phyloP scores from a whole-genome alignment of 495 filamentous ascomycete genomes.

The Penicillium chermesinum region DNA sequence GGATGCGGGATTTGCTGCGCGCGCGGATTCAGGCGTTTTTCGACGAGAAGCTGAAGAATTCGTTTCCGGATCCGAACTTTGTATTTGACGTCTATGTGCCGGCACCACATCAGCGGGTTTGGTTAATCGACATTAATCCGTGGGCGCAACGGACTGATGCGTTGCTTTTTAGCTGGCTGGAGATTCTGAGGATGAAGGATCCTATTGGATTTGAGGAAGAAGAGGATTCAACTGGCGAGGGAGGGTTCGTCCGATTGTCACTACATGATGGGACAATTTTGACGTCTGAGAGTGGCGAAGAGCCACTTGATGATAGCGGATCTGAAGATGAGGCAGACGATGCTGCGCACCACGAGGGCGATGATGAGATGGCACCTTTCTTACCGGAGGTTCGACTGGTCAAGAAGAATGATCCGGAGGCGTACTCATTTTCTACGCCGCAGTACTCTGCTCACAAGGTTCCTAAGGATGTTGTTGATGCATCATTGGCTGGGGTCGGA shows the following conservation, averaged over 20 bases:
- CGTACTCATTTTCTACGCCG: constrained; percentile 75
- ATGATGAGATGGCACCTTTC: constrained; percentile 54
- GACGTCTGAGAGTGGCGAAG: constrained; percentile 11
- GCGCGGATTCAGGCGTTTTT: constrained; percentile 67
- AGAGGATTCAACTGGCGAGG: constrained; percentile 16
- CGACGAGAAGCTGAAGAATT: constrained; percentile 59
- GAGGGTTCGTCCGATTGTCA: constrained; percentile 39
- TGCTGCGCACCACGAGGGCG: constrained; percentile 37
- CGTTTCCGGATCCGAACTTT: constrained; percentile 79
- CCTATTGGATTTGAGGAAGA: constrained; percentile 38
- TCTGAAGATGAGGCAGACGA: constrained; percentile 34
- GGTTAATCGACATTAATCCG: constrained; percentile 91
- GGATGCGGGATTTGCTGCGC: constrained; percentile 57
- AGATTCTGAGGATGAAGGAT: constrained; percentile 68
- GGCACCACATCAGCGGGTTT: constrained; percentile 66
- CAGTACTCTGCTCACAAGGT: constrained; percentile 96
- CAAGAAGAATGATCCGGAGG: constrained; percentile 75
- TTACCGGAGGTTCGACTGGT: constrained; percentile 77
- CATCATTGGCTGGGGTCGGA: constrained; percentile 55
- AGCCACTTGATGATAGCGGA: constrained; percentile 11
- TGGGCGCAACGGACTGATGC: constrained; percentile 90
- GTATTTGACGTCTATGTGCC: constrained; percentile 90
- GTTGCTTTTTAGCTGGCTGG: constrained; percentile 84
- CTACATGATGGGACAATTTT: constrained; percentile 26
- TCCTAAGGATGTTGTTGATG: constrained; percentile 91